Base-by-base conservation (phyloP, 495 filamentous ascomycete species). In the Barbatosphaeria neglecta region DNA sequence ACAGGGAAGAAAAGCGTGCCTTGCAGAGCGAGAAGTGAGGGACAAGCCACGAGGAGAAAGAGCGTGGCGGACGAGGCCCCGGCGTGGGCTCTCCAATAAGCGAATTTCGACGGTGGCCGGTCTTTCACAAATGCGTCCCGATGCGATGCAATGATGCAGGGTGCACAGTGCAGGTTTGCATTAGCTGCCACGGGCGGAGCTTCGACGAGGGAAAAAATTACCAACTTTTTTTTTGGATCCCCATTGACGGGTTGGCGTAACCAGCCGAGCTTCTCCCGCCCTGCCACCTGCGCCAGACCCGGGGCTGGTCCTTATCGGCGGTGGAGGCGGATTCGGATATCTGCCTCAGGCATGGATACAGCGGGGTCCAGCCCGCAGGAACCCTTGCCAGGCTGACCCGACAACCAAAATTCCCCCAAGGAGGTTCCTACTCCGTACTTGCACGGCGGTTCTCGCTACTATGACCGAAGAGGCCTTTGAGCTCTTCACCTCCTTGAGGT, bases 401-500 rank as follows among this genome's bases (percentile, higher is more conserved):
- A 15, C 28, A 33, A n/a, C n/a, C n/a, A n/a, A n/a, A n/a, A n/a
- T n/a, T n/a, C n/a, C n/a, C n/a, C n/a, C 33, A 37, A 37, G 28
- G 28, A 15, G 28, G 28, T 33, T 33, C 7, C 28, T 7, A n/a
- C n/a, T n/a, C n/a, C n/a, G 6, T n/a, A n/a, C n/a, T n/a, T n/a
- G n/a, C n/a, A n/a, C n/a, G n/a, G n/a, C n/a, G n/a, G n/a, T n/a
- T n/a, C n/a, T n/a, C n/a, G 16, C 17, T 18, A 49, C 43, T n/a
- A 53, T 55, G 56, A 37, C 35, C 13, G 39, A 41, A 9, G 44
- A 47, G 23, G 48, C 51, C 28, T 84, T 86, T 50, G 61, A 73
- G 33, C 67, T 90, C 50, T 83, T 88, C 47, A 80, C 86, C 1
- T 81, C 87, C 8, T 73, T 92, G 43, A 83, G 81, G 45, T 89